Evolutionary conservation across 1,284 basidiomycete genomes (phyloP).

Genomic region (Vanrija pseudolonga): DNA sequence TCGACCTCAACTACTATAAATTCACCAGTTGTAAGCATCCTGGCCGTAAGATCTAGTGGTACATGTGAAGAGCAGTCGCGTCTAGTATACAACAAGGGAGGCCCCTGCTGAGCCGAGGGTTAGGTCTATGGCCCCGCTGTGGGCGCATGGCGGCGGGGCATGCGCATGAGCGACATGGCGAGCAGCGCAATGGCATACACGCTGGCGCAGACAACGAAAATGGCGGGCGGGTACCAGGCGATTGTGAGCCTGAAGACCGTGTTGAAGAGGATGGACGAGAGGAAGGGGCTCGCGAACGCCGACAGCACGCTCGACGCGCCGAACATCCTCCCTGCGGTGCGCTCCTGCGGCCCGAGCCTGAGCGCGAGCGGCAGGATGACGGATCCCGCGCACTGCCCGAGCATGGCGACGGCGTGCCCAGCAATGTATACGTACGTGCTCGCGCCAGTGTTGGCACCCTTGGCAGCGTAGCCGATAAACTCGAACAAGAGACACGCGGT

Average conservation of each 20-base stretch:
- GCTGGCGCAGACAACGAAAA: neutral
- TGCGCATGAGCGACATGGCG: too few species aligned
- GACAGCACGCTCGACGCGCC: neutral
- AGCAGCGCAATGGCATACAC: neutral
- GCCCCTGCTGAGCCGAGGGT: too few species aligned
- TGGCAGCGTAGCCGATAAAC: neutral
- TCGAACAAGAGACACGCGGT: neutral
- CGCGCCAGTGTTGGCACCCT: neutral
- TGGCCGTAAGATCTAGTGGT: too few species aligned
- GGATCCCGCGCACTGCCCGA: neutral
- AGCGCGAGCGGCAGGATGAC: neutral
- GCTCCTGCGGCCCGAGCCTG: neutral
- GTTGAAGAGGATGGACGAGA: neutral
- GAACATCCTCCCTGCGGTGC: neutral
- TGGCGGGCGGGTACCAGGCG: neutral
- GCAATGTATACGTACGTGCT: neutral
- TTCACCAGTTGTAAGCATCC: too few species aligned
- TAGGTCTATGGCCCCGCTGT: too few species aligned
- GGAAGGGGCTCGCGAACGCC: neutral
- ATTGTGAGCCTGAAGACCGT: neutral
- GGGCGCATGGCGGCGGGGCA: too few species aligned
- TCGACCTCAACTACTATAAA: too few species aligned
- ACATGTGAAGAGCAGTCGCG: too few species aligned
- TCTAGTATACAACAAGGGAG: too few species aligned
- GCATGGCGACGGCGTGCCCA: neutral